Evolutionary conservation across 2,329 filamentous ascomycete species (phyloP), one percentile per base, ranked within the genome.

Genomic region (Claviceps pazoutovae): DNA sequence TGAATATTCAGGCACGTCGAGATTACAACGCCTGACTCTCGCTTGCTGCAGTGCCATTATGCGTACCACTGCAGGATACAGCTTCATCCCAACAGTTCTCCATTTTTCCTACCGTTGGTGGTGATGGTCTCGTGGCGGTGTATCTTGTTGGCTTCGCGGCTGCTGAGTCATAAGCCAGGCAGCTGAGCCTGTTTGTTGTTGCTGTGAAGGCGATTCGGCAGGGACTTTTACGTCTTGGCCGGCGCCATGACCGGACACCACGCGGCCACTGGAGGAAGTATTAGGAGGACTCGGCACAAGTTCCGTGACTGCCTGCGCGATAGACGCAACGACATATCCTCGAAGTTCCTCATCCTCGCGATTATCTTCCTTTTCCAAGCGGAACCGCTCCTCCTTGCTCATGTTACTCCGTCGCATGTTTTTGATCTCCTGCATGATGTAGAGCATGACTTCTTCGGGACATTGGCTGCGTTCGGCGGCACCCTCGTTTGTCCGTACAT

Each of bases 371-470:
- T 87, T 88, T 66, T 90, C 83, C 14, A 93, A 73, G 43, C 80
- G 77, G 68, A 89, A 90, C 54, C 86, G 83, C 60, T 94, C 84
- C 17, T 91, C 83, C 71, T 96, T 95, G 65, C 78, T 75, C 75
- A 95, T 80, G 69, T 94, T 90, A 61, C 81, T 78, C 49, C 93
- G 83, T 61, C 91, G 85, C 61, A 91, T 79, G 56, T 82, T 80
- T 61, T 87, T 87, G 62, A 98, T 93, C 71, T 97, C 93, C 59
- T 90, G 83, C 70, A 93, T 84, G 56, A 96, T 88, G 73, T 90
- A 90, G 16, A 95, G 77, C 55, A 97, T 76, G 5, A 95, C 91
- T 56, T 93, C 86, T 66, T 98, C 93, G 0, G 91, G 82, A 59
- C 86, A 90, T 59, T 82, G 80, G 58, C 76, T 88, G 57, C 93